phyloP scores from a whole-genome alignment of 257 asterid genomes.

The Prunella vulgaris region DNA sequence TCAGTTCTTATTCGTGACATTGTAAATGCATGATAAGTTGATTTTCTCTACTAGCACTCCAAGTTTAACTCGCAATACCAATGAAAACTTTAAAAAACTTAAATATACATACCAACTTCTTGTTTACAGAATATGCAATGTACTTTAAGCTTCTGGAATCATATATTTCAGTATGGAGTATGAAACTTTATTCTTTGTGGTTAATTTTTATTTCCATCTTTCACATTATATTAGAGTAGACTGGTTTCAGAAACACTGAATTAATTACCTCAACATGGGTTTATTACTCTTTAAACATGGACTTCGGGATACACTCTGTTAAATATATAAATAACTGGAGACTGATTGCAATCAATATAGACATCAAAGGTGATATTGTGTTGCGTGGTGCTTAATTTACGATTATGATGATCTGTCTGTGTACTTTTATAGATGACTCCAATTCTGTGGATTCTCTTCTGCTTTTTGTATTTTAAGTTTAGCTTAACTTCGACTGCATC shows the following conservation, averaged over 20 bases:
- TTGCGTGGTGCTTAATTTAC: not conserved
- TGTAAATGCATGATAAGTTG: not conserved
- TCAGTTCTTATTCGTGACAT: not conserved
- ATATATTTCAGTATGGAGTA: not conserved
- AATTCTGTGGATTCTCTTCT: not conserved
- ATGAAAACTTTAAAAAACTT: not conserved
- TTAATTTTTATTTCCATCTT: not conserved
- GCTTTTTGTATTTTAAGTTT: not conserved
- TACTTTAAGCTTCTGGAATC: not conserved
- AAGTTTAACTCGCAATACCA: not conserved
- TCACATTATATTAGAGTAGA: not conserved
- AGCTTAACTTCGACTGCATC: slow-evolving; percentile 6
- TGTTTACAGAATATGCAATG: not conserved
- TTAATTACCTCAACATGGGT: not conserved
- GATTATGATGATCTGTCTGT: not conserved
- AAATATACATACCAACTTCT: not conserved
- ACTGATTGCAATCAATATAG: not conserved
- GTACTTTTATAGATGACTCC: not conserved
- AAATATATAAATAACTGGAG: not conserved
- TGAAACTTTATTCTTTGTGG: not conserved
- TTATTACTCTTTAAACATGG: not conserved
- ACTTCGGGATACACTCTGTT: not conserved
- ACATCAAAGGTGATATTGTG: slow-evolving; percentile 3
- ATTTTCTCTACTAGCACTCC: not conserved
- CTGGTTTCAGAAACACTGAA: not conserved